Base-by-base conservation (phyloP, 768 basidiomycete species). In the Rhodotorula babjevae region DNA sequence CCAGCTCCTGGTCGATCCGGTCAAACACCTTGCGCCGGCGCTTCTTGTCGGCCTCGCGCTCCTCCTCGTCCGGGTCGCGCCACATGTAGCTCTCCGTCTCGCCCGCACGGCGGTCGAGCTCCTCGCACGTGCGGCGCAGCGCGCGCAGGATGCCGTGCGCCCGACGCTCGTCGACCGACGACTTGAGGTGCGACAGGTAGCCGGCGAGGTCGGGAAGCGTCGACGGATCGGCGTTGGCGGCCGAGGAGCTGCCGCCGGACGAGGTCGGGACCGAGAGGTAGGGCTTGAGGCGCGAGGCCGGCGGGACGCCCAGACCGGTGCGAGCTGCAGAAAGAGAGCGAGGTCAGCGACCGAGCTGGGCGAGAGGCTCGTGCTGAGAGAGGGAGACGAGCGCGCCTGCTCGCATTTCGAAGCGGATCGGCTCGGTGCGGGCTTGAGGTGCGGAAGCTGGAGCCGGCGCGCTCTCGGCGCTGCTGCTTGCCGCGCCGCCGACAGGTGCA, bases 1-100 rank as follows among this genome's bases (percentile, higher is more conserved):
- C 67, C 5, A 76, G 29, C 61, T 78, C 77, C 9, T 65, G 53
- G 33, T 75, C 75, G 18, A 70, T 9, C 29, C 47, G 50, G 14
- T 65, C 67, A 58, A 58, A 71, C 56, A 65, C 42, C 59, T 21
- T 69, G 57, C 64, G 65, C 60, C 50, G 61, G 55, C n/a, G 46
- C 49, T 42, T 42, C 61, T 25, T 49, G 66, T 55, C 64, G 49
- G 29, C 15, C 21, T 72, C 67, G 33, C 65, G 58, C 52, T 68
- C 63, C 52, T 71, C 63, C 63, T 78, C 77, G 14, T 71, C 57
- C 53, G 75, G 77, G 55, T 78, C 77, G 14, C 69, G 60, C 77
- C 75, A 76, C 72, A 78, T 71, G 40, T 33, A 18, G 49, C 66
- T 74, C 36, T 29, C 53, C 2, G 53, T 29, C 15, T 55, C 53